A percentile compares a stretch with the other conserved stretches of the same genome.
Evolutionary conservation across 1,284 basidiomycete genomes (phyloP).

Genomic region (Ganoderma resinaceum): DNA sequence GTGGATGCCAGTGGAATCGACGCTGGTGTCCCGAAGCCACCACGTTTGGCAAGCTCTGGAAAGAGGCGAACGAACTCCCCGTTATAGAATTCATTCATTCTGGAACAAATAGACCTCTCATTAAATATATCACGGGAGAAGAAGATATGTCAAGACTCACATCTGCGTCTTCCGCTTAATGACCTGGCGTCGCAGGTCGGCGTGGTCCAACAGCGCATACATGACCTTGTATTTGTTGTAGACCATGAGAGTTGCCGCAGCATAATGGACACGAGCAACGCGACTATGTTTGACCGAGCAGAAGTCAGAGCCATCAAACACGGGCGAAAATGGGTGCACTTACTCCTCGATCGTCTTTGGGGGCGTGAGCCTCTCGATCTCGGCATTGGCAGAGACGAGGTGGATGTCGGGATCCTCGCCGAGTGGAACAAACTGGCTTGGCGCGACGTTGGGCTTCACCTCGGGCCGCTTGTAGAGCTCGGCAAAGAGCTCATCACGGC

Average conservation of each 20-base stretch:
- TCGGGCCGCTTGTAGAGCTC: slow-evolving; percentile 13
- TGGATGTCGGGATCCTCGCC: neutral
- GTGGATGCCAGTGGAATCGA: neutral
- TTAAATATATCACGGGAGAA: neutral
- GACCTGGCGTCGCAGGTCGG: neutral
- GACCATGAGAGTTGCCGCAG: neutral
- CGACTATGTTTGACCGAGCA: neutral
- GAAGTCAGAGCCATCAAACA: neutral
- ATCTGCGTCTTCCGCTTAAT: neutral
- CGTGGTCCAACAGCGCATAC: neutral
- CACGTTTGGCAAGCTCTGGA: neutral
- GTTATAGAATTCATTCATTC: neutral
- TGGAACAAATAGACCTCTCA: neutral
- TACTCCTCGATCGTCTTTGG: neutral
- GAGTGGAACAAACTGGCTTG: neutral
- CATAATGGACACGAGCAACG: neutral
- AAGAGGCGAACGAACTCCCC: neutral
- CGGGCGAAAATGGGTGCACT: neutral
- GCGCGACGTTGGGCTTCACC: slow-evolving; percentile 1
- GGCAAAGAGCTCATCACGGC: slow-evolving; percentile 13
- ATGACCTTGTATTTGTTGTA: neutral
- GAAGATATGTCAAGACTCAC: neutral
- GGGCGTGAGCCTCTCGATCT: neutral
- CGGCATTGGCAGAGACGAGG: neutral
- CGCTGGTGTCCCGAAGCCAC: neutral